phyloP scores from a whole-genome alignment of 2,329 filamentous ascomycete species.

The Ramichloridium luteum region DNA sequence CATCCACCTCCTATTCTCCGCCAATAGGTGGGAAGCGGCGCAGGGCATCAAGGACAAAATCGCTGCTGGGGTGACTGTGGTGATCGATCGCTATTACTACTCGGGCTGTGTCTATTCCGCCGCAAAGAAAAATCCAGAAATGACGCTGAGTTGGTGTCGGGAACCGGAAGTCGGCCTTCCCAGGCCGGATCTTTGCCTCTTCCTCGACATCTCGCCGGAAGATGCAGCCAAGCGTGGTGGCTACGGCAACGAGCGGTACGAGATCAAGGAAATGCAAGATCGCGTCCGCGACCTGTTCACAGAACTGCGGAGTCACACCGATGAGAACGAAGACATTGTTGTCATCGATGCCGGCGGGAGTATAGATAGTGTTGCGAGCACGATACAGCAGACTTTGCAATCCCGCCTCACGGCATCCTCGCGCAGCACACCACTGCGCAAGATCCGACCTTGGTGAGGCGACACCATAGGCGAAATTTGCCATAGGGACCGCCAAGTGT shows the following conservation, averaged over 20 bases:
- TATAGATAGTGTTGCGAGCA: constrained; percentile 39
- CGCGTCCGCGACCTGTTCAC: constrained; percentile 65
- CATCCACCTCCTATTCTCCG: constrained; percentile 80
- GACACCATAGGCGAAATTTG: too few relatives aligned
- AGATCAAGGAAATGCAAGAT: constrained; percentile 69
- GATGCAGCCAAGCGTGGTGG: constrained; percentile 67
- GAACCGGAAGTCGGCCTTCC: constrained; percentile 77
- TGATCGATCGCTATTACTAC: constrained; percentile 92
- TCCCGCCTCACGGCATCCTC: constrained; percentile 6
- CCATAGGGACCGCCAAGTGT: too few relatives aligned
- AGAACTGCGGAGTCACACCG: constrained; percentile 31
- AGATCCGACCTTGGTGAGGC: constrained; percentile 4
- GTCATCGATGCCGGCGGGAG: constrained; percentile 43
- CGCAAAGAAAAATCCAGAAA: constrained; percentile 62
- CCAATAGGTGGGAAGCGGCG: constrained; percentile 72
- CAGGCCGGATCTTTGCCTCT: constrained; percentile 74
- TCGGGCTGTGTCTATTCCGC: constrained; percentile 87
- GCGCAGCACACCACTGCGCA: constrained; percentile 1
- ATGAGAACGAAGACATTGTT: constrained; percentile 40
- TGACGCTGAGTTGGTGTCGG: constrained; percentile 69
- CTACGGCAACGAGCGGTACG: constrained; percentile 81
- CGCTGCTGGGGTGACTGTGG: constrained; percentile 55
- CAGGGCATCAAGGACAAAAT: constrained; percentile 37
- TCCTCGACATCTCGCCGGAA: constrained; percentile 67
- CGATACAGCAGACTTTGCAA: constrained; percentile 17